These are phyloP conservation scores for Ustilago tritici DNA, from an alignment of 1,284 basidiomycete genomes.

Conservation along the genomic window DNA sequence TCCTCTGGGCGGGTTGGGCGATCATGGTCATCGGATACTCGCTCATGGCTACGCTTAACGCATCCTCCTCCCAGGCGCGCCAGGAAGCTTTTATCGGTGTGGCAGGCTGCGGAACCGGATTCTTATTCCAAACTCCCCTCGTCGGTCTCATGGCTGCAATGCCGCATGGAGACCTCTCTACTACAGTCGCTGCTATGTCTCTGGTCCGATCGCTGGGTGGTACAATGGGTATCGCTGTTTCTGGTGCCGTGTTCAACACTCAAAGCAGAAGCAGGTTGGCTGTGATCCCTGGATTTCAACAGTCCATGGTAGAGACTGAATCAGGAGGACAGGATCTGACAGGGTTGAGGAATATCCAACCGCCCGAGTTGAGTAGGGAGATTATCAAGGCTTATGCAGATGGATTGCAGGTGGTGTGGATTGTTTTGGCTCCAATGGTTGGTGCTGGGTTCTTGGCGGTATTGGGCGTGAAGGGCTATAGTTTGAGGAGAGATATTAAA, in stretches of 20 bases:
- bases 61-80: conserved; percentile 26
- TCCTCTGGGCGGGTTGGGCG: conserved; percentile 74
- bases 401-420: conserved; percentile 80
- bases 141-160: conserved; percentile 61
- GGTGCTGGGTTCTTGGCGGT: conserved; percentile 62
- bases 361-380: conserved; percentile 68
- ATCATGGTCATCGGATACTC: conserved; percentile 54
- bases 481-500: conserved; percentile 37
- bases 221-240: conserved; percentile 59
- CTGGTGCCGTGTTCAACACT: conserved; percentile 59
- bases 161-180: conserved; percentile 54
- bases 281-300: conserved; percentile 26
- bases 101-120: conserved; percentile 58
- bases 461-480: conserved; percentile 56
- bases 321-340: conserved; percentile 48
- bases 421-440: conserved; percentile 72
- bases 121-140: conserved; percentile 64
- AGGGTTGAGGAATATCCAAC: conserved; percentile 56
- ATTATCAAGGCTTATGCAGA: conserved; percentile 79
- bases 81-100: conserved; percentile 54
- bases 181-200: conserved; percentile 51
- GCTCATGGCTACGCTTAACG: conserved; percentile 54
- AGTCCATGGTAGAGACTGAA: conserved; percentile 22
- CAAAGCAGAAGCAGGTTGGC: conserved; percentile 31
- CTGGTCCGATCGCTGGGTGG: conserved; percentile 54